Conservation (phyloP, 306 rosid genomes). For the Bauhinia variegata region DNA sequence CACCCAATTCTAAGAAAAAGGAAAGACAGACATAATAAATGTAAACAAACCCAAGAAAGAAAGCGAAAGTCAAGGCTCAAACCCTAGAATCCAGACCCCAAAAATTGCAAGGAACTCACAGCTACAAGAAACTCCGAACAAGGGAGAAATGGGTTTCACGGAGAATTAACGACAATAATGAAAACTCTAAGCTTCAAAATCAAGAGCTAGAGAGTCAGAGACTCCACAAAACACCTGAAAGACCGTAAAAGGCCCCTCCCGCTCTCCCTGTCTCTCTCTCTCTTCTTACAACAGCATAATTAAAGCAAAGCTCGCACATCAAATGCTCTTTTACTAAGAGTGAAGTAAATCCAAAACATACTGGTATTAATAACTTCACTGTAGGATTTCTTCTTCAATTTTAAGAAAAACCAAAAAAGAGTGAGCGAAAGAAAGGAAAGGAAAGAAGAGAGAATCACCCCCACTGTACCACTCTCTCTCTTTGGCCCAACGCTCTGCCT, state of each 20-base stretch:
- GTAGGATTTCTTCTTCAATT: conserved; percentile 37
- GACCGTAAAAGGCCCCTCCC: too few relatives aligned
- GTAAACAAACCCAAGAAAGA: conserved; percentile 35
- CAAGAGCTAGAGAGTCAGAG: conserved; percentile 32
- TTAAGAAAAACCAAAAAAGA: conserved; percentile 4
- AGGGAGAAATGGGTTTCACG: conserved; percentile 29
- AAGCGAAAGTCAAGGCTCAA: conserved; percentile 54
- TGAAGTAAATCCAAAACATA: conserved; percentile 51
- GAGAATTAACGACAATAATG: conserved; percentile 4
- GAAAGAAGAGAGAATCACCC: conserved; percentile 7
- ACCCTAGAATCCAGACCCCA: conserved; percentile 83
- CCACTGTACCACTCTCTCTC: conserved; percentile 10
- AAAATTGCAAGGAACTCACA: conserved; percentile 40
- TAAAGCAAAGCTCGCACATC: conserved; percentile 48
- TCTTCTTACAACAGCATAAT: conserved; percentile 38
- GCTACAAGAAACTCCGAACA: conserved; percentile 14
- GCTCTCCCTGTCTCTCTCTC: conserved; percentile 26
- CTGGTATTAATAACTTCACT: conserved; percentile 36
- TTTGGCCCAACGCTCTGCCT: conserved; percentile 33
- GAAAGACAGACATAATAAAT: conserved; percentile 24
- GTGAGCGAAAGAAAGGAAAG: conserved; percentile 1
- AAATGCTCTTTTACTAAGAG: conserved; percentile 41
- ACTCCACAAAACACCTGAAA: conserved; percentile 41
- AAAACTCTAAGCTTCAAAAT: conserved; percentile 17
- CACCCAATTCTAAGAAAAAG: conserved; percentile 35